These are phyloP conservation scores for Acanthamoeba sp. DNA, from an alignment of 208 protist genomes.

Conservation along the genomic window DNA sequence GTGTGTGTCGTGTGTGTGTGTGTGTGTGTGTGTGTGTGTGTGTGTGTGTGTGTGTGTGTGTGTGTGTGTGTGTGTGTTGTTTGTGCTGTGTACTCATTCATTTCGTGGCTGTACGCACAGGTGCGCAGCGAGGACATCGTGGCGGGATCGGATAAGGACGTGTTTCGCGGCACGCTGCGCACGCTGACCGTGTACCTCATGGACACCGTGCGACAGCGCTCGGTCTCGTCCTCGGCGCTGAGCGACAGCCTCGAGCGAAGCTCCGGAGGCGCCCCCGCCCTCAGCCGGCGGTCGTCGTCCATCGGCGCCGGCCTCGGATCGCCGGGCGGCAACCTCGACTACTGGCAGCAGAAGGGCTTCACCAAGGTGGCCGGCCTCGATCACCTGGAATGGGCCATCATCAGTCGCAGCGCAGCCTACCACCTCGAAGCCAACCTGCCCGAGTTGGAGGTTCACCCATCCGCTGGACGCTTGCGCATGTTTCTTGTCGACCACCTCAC, in stretches of 20 bases:
- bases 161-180: slow-evolving; percentile 6
- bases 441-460: not conserved
- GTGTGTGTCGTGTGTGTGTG: too few species aligned
- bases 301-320: not conserved
- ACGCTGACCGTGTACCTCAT: slow-evolving; percentile 27
- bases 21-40: too few species aligned
- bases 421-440: not conserved
- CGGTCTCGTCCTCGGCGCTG: not conserved
- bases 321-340: not conserved
- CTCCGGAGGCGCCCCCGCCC: not conserved
- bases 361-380: not conserved
- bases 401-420: slow-evolving; percentile 23
- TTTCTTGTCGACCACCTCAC: not conserved
- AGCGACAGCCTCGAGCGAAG: not conserved
- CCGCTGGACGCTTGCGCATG: not conserved
- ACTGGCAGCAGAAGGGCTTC: slow-evolving; percentile 70
- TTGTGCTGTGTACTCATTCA: too few species aligned
- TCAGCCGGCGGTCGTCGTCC: not conserved
- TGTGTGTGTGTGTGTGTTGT: too few species aligned
- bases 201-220: slow-evolving; percentile 18
- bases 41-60: too few species aligned
- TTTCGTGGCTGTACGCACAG: too few species aligned
- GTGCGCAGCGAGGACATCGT: slow-evolving; percentile 26
- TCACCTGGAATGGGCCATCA: slow-evolving; percentile 23
- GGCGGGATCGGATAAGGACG: not conserved